phyloP scores from a whole-genome alignment of 2,329 filamentous ascomycete species.

The Colletotrichum falcatum region DNA sequence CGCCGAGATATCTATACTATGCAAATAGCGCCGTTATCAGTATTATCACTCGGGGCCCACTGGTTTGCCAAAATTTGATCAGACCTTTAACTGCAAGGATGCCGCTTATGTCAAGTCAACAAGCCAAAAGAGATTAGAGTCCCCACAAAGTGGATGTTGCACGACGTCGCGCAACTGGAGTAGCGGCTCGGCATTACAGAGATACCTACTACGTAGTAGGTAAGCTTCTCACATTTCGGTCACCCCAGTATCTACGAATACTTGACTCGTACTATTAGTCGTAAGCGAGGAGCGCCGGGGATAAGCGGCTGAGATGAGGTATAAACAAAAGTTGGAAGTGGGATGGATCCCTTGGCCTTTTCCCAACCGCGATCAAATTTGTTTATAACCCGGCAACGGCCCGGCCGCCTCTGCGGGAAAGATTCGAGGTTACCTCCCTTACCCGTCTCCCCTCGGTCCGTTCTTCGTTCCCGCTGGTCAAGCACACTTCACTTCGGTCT shows the following conservation, averaged over 20 bases:
- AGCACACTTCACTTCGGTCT: slow-evolving; percentile 15
- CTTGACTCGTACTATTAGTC: slow-evolving; percentile 15
- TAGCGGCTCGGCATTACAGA: slow-evolving; percentile 28
- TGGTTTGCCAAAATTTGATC: slow-evolving; percentile 21
- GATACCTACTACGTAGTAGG: background rate
- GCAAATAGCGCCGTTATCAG: background rate
- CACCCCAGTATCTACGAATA: slow-evolving; percentile 25
- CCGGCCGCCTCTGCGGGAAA: background rate
- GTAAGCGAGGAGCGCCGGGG: slow-evolving; percentile 33
- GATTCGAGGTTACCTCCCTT: background rate
- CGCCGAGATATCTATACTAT: background rate
- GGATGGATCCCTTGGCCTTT: background rate
- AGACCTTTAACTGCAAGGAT: slow-evolving; percentile 10
- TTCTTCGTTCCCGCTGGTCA: slow-evolving; percentile 17
- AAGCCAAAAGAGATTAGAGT: slow-evolving; percentile 27
- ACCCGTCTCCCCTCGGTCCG: slow-evolving; percentile 25
- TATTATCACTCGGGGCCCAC: background rate
- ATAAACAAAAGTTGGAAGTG: slow-evolving; percentile 6
- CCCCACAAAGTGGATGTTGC: slow-evolving; percentile 39
- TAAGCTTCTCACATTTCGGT: slow-evolving; percentile 10
- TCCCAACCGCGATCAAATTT: background rate
- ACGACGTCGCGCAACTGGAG: slow-evolving; percentile 32
- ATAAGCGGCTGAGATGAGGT: slow-evolving; percentile 9
- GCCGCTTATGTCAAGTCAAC: slow-evolving; percentile 22
- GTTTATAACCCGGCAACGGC: slow-evolving; percentile 33